Evolutionary conservation across 2,329 filamentous ascomycete genomes (phyloP).

Genomic region (Sarocladium brachiariae): DNA sequence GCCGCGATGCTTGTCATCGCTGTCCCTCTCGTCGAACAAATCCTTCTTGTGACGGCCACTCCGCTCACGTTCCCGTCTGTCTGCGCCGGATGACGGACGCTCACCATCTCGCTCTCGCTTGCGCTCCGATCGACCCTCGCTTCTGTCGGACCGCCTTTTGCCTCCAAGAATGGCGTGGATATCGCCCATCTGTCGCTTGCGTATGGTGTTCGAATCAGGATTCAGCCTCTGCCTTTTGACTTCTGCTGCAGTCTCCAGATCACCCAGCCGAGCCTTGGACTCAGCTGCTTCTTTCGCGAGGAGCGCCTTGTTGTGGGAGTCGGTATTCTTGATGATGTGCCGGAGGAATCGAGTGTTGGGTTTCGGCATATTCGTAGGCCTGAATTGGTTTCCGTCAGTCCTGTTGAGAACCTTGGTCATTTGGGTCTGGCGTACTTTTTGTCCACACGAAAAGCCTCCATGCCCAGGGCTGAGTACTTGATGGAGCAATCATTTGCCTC

Average conservation of each 20-base stretch:
- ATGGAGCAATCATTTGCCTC: conserved; percentile 70
- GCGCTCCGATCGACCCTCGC: conserved; percentile 20
- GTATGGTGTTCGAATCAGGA: conserved; percentile 43
- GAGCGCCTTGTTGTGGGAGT: conserved; percentile 81
- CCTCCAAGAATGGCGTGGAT: conserved; percentile 52
- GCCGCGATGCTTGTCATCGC: conserved; percentile 17
- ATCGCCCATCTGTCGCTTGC: conserved; percentile 51
- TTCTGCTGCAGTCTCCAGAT: conserved; percentile 45
- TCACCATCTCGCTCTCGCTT: conserved; percentile 13
- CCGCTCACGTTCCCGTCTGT: neutral
- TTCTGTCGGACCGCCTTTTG: conserved; percentile 21
- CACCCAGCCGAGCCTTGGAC: conserved; percentile 61
- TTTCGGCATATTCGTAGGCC: conserved; percentile 64
- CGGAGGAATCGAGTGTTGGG: conserved; percentile 87
- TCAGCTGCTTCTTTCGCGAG: conserved; percentile 80
- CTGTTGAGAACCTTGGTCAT: neutral
- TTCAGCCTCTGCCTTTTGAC: conserved; percentile 35
- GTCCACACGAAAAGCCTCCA: conserved; percentile 53
- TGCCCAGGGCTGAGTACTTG: conserved; percentile 67
- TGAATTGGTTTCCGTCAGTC: conserved; percentile 30
- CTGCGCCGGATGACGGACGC: neutral
- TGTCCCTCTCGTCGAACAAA: conserved; percentile 15
- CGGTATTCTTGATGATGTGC: conserved; percentile 81
- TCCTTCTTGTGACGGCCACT: conserved; percentile 12
- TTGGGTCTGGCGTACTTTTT: conserved; percentile 40